Evolutionary conservation across 805 yeast species (phyloP).

Genomic region (Lachancea waltii): DNA sequence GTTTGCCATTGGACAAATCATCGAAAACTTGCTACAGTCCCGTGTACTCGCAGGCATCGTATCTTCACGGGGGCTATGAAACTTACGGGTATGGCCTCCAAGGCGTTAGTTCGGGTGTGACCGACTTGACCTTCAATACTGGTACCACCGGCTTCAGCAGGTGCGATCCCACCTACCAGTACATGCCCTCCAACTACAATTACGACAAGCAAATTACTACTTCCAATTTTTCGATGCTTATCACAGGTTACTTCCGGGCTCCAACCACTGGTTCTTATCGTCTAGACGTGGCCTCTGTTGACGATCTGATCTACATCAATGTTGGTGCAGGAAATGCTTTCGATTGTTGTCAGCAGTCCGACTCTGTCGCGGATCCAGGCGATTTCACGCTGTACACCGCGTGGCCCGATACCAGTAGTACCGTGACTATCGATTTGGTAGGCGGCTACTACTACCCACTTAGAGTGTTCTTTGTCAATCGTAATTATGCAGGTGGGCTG

Average conservation of each 20-base stretch:
- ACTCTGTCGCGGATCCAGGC: constrained; percentile 6
- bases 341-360: constrained; percentile 29
- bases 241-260: constrained; percentile 27
- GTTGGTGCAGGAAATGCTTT: constrained; percentile 31
- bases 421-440: constrained; percentile 14
- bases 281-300: constrained; percentile 21
- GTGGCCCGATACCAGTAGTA: constrained; percentile 10
- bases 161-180: not conserved
- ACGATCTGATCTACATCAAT: constrained; percentile 31
- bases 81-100: constrained; percentile 8
- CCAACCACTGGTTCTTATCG: constrained; percentile 27
- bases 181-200: constrained; percentile 12
- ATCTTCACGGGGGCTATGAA: constrained; percentile 9
- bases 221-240: constrained; percentile 20
- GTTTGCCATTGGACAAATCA: constrained; percentile 1
- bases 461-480: constrained; percentile 23
- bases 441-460: constrained; percentile 30
- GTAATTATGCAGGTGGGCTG: constrained; percentile 13
- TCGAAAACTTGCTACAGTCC: constrained; percentile 4
- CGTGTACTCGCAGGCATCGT: not conserved
- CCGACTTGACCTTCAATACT: constrained; percentile 7
- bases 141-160: not conserved
- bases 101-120: constrained; percentile 7
- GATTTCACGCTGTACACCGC: constrained; percentile 8
- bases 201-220: constrained; percentile 9